A percentile compares a stretch with the other conserved stretches of the same genome.
These are phyloP conservation scores for Coprinopsis strossmayeri DNA, from an alignment of 768 basidiomycete species.

Conservation along the genomic window DNA sequence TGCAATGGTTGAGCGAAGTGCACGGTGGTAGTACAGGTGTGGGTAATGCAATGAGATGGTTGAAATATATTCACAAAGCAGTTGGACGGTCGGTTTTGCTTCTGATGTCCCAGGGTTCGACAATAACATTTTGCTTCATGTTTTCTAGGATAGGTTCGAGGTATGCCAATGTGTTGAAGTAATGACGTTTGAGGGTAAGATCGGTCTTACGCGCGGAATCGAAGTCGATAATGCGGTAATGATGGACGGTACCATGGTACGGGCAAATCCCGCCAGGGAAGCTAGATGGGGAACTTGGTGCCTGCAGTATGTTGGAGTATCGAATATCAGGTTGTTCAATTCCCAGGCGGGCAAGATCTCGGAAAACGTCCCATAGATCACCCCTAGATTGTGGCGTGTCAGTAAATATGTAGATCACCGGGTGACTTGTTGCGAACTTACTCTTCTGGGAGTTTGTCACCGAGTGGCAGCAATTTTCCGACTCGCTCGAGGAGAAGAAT, in stretches of 20 bases:
- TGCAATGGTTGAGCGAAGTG: not conserved
- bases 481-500: conserved; percentile 15
- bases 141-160: conserved; percentile 15
- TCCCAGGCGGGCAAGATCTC: conserved; percentile 16
- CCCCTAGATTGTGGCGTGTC: conserved; percentile 6
- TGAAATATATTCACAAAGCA: not conserved
- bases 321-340: conserved; percentile 19
- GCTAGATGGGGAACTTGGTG: conserved; percentile 1
- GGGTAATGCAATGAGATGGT: not conserved
- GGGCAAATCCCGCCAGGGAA: conserved; percentile 11
- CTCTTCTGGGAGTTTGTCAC: conserved; percentile 14
- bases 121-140: conserved; percentile 14
- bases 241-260: conserved; percentile 13
- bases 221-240: conserved; percentile 17
- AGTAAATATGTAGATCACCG: not conserved
- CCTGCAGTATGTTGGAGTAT: conserved; percentile 16
- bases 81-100: not conserved
- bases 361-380: conserved; percentile 19
- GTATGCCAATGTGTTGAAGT: conserved; percentile 15
- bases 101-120: conserved; percentile 15
- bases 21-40: not conserved
- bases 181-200: conserved; percentile 16
- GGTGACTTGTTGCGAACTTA: conserved; percentile 3
- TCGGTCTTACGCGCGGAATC: conserved; percentile 17
- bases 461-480: conserved; percentile 14